Conservation (phyloP, 306 rosid genomes). For the Casuarina equisetifolia region DNA sequence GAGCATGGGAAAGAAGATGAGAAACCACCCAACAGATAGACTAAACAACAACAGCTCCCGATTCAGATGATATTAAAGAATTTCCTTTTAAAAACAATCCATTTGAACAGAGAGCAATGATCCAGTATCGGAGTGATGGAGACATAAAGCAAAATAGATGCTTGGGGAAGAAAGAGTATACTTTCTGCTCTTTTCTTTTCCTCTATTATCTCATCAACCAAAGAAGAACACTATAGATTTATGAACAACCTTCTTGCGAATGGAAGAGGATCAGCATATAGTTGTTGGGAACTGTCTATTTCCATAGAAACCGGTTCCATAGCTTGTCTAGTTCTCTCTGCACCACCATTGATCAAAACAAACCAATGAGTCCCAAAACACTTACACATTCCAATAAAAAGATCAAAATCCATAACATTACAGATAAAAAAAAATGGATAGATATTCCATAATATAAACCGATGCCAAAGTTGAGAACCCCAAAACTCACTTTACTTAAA, state of each 20-base stretch:
- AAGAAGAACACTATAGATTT: neutral
- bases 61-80: neutral
- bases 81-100: neutral
- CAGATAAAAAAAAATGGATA: neutral
- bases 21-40: slow-evolving; percentile 27
- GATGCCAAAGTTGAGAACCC: neutral
- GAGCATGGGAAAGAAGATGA: neutral
- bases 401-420: neutral
- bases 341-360: slow-evolving; percentile 1
- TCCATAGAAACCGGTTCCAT: slow-evolving; percentile 31
- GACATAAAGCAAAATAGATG: neutral
- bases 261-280: slow-evolving; percentile 43
- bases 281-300: slow-evolving; percentile 3
- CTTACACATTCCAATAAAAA: neutral
- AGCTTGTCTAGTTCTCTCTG: slow-evolving; percentile 4
- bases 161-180: neutral
- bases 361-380: neutral
- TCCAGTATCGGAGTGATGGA: neutral
- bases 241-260: slow-evolving; percentile 69
- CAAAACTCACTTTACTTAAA: neutral
- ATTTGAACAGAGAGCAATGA: neutral
- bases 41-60: neutral
- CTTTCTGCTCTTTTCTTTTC: neutral
- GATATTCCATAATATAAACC: neutral
- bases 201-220: neutral